Conservation (phyloP, 2,329 filamentous ascomycete species). For the Basipetospora sp. region DNA sequence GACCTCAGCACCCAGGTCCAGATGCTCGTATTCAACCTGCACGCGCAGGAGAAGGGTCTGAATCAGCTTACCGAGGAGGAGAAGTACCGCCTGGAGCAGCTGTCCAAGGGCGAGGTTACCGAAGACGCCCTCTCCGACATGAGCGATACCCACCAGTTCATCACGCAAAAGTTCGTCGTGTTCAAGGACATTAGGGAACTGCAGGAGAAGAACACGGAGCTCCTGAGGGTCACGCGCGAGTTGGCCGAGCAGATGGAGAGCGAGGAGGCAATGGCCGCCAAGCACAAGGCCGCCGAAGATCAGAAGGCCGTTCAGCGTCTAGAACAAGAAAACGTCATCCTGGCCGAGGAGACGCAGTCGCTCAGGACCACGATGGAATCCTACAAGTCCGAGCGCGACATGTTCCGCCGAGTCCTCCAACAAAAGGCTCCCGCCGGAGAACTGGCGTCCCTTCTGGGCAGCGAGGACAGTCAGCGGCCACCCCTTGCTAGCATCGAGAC, state of each 20-base stretch:
- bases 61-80: constrained; percentile 59
- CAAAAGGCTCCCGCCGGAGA: constrained; percentile 49
- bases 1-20: constrained; percentile 85
- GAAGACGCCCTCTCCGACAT: constrained; percentile 58
- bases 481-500: constrained; percentile 45
- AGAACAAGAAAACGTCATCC: constrained; percentile 54
- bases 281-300: constrained; percentile 47
- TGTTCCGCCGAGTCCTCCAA: constrained; percentile 88
- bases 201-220: constrained; percentile 73
- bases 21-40: constrained; percentile 73
- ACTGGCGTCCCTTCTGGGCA: constrained; percentile 54
- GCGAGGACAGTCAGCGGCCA: constrained; percentile 40
- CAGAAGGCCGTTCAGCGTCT: constrained; percentile 60
- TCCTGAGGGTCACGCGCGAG: constrained; percentile 69
- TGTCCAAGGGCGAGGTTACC: constrained; percentile 60
- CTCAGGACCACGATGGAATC: constrained; percentile 76
- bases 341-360: constrained; percentile 72
- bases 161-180: constrained; percentile 74
- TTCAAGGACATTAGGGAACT: constrained; percentile 77
- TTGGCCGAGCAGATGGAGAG: constrained; percentile 83
- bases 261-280: constrained; percentile 60
- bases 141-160: constrained; percentile 75
- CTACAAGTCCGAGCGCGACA: constrained; percentile 89
- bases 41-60: constrained; percentile 66
- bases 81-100: constrained; percentile 57